Conservation (phyloP, 345 rosid species). For the Trapa incisa region DNA sequence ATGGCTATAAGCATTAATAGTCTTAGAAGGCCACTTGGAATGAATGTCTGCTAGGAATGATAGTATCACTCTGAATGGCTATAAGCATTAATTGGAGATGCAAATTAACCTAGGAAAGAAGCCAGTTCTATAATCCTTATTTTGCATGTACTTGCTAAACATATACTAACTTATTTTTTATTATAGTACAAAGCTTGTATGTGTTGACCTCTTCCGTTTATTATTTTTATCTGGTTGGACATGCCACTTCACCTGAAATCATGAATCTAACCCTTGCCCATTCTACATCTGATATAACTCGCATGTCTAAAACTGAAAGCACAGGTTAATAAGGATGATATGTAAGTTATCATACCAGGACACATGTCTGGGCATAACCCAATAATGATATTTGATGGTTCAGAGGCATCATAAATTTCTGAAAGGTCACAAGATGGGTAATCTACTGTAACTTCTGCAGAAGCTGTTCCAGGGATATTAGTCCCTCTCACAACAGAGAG, state of each 20-base stretch:
- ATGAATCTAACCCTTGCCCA: not conserved
- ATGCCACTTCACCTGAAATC: not conserved
- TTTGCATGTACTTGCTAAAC: not conserved
- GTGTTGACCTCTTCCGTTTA: not conserved
- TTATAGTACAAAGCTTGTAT: not conserved
- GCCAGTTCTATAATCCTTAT: not conserved
- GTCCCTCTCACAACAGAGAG: slow-evolving; percentile 25
- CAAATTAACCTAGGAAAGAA: not conserved
- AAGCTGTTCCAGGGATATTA: slow-evolving; percentile 11
- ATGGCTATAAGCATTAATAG: not conserved
- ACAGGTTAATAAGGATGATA: not conserved
- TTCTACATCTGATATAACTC: not conserved
- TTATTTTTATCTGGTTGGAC: not conserved
- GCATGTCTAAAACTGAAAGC: not conserved
- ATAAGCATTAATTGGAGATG: not conserved
- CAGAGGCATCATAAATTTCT: slow-evolving; percentile 40
- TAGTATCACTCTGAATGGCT: too few relatives aligned
- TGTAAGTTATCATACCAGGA: slow-evolving; percentile 49
- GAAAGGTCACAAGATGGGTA: slow-evolving; percentile 20
- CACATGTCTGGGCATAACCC: slow-evolving; percentile 91
- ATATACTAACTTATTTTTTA: not conserved
- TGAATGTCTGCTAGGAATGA: too few relatives aligned
- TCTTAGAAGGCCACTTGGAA: too few relatives aligned
- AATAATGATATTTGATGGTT: slow-evolving; percentile 39
- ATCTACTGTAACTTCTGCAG: slow-evolving; percentile 28